Conservation (phyloP, 2,329 filamentous ascomycete genomes). For the Pyricularia sp. region DNA sequence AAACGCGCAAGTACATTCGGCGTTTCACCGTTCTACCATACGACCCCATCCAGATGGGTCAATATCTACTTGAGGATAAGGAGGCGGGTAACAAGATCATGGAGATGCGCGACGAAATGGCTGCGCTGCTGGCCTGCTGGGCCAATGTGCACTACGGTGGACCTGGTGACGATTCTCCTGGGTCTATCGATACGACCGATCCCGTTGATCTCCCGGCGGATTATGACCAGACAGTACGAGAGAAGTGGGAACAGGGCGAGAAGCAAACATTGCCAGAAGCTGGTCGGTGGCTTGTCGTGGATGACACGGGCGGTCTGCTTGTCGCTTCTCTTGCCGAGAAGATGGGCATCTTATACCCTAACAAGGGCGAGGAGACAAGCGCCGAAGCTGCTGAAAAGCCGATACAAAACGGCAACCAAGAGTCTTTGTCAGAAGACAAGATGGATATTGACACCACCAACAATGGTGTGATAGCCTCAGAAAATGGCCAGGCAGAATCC, state of each 20-base stretch:
- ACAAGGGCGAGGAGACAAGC: slow-evolving; percentile 14
- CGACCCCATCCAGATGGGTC: slow-evolving; percentile 65
- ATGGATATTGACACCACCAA: not conserved
- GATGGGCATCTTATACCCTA: slow-evolving; percentile 66
- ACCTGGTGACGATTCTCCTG: not conserved
- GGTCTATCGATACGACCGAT: slow-evolving; percentile 10
- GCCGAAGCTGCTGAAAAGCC: not conserved
- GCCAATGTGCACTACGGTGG: slow-evolving; percentile 75
- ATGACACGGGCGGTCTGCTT: slow-evolving; percentile 77
- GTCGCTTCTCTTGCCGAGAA: slow-evolving; percentile 79
- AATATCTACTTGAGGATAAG: slow-evolving; percentile 71
- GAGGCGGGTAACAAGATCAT: slow-evolving; percentile 66
- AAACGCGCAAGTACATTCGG: slow-evolving; percentile 87
- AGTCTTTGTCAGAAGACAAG: not conserved
- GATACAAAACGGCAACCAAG: not conserved
- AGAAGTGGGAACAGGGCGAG: not conserved
- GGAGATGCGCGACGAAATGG: slow-evolving; percentile 76
- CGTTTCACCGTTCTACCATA: slow-evolving; percentile 79
- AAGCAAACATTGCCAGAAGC: slow-evolving; percentile 7
- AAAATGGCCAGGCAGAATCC: not conserved
- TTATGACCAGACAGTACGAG: not conserved
- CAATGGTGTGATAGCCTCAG: not conserved
- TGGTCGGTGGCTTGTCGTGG: slow-evolving; percentile 68
- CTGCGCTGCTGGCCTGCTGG: slow-evolving; percentile 79
- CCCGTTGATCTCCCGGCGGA: not conserved